phyloP scores from a whole-genome alignment of 129 eudicot species.

The Arctium lappa region DNA sequence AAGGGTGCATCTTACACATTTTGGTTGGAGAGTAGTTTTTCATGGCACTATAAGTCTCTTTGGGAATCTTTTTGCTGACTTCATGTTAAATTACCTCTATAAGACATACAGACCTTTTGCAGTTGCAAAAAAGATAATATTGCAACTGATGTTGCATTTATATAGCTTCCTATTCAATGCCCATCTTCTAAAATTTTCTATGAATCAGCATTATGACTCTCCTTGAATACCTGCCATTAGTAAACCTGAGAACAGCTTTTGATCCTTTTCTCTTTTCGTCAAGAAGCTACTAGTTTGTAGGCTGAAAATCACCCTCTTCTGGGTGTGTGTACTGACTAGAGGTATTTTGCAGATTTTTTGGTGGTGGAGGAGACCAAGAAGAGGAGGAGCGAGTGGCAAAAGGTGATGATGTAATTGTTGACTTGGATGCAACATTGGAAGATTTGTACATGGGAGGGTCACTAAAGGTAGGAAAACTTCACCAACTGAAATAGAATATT shows the following conservation, averaged over 20 bases:
- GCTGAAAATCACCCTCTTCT: constrained; percentile 12
- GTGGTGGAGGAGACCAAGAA: constrained; percentile 80
- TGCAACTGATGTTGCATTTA: neutral
- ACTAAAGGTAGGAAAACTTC: constrained; percentile 57
- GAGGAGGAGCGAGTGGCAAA: constrained; percentile 87
- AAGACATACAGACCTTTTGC: neutral
- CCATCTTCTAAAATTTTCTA: neutral
- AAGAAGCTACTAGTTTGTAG: neutral
- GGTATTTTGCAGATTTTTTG: constrained; percentile 66
- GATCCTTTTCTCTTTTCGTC: neutral
- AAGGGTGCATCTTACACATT: neutral
- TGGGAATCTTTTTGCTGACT: neutral
- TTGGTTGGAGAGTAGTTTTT: neutral
- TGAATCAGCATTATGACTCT: neutral
- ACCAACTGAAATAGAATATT: neutral
- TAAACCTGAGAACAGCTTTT: neutral
- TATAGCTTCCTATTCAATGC: neutral
- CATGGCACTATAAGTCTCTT: neutral
- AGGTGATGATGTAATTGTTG: constrained; percentile 97
- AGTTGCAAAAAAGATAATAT: neutral
- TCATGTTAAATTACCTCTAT: neutral
- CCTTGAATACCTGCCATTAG: neutral
- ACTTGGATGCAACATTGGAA: constrained; percentile 90
- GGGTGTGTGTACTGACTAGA: constrained; percentile 10
- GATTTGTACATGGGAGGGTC: constrained; percentile 99